Base-by-base conservation (phyloP, 2,329 filamentous ascomycete genomes). In the Trichocomaceae sp. region DNA sequence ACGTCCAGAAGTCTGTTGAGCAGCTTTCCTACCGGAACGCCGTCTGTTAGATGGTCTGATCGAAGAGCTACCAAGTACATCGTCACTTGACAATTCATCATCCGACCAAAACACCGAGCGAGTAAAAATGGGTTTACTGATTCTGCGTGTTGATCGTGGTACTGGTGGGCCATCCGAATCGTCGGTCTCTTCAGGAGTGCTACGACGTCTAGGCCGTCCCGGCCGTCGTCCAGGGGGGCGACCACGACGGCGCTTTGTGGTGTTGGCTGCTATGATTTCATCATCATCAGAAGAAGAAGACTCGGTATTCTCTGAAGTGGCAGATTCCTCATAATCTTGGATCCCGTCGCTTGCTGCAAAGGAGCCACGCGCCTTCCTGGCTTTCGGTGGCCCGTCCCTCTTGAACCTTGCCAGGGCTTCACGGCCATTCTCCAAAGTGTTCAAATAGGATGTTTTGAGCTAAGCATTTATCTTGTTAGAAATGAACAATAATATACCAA, bases 361-460 rank as follows among this genome's bases (percentile, higher is more conserved):
- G 26, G 33, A 47, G 17, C 17, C 29, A 17, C 20, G 33, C 12
- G 50, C 22, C 35, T 20, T 48, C 15, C 37, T 41, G 17, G 35
- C 20, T 39, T 42, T 53, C 8, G 51, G 49, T 12, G 59, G 52
- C 22, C 51, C 59, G 2, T 52, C 56, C 37, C 55, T 56, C 17
- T 59, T 58, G 20, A 67, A 68, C n/a, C 58, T 54, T 9, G 55
- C 35, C 13, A 68, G 54, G n/a, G 65, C 62, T 46, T 62, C 55
- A 5, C 48, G 46, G 4, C 69, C 66, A 48, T 72, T 68, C 9
- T 64, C 57, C 19, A 70, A 57, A 5, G 55, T 55, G 50, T 66
- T 60, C 23, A 72, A 60, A 9, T 57, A 59, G 3, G 62, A 57
- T 31, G 57, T 56, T 8, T 64, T 59, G 31, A 72, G 59, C 70